Evolutionary conservation across 2,329 filamentous ascomycete species (phyloP).

Genomic region (Aspergillus candidus): DNA sequence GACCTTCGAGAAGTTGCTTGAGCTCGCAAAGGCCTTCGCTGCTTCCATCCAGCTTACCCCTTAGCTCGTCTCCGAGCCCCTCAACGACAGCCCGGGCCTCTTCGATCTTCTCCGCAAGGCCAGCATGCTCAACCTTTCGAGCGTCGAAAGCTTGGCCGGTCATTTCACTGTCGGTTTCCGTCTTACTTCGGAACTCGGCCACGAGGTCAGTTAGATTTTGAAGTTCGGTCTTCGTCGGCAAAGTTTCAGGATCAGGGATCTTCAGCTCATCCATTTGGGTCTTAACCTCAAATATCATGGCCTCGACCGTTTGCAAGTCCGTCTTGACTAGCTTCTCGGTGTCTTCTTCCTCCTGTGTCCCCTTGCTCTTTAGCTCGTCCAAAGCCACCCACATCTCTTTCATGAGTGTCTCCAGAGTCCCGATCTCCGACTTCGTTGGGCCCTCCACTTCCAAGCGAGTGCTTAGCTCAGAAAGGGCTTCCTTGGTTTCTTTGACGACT

Average conservation of each 20-base stretch:
- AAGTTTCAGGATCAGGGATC: constrained; percentile 61
- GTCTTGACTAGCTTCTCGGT: constrained; percentile 67
- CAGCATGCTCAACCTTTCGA: constrained; percentile 74
- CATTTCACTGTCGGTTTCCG: constrained; percentile 62
- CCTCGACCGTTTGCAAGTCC: constrained; percentile 73
- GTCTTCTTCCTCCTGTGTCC: constrained; percentile 43
- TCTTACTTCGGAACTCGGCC: constrained; percentile 59
- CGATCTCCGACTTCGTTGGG: constrained; percentile 72
- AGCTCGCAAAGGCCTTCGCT: constrained; percentile 57
- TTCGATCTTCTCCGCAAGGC: constrained; percentile 68
- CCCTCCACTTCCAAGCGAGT: constrained; percentile 61
- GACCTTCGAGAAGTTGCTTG: constrained; percentile 56
- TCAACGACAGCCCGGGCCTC: constrained; percentile 73
- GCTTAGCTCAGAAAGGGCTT: constrained; percentile 61
- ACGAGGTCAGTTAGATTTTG: constrained; percentile 63
- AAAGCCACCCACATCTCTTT: constrained; percentile 69
- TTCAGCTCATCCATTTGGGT: constrained; percentile 66
- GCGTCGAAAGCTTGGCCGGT: constrained; percentile 76
- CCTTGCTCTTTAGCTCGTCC: constrained; percentile 58
- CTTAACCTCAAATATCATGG: constrained; percentile 81
- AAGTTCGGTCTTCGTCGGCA: constrained; percentile 73
- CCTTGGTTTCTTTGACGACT: constrained; percentile 68
- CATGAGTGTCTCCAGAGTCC: constrained; percentile 68
- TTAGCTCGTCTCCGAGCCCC: constrained; percentile 70
- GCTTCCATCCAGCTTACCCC: constrained; percentile 70